Evolutionary conservation across 1,139 yeast genomes (phyloP), one percentile per base, ranked within the genome.

Genomic region (Pichia sp.): DNA sequence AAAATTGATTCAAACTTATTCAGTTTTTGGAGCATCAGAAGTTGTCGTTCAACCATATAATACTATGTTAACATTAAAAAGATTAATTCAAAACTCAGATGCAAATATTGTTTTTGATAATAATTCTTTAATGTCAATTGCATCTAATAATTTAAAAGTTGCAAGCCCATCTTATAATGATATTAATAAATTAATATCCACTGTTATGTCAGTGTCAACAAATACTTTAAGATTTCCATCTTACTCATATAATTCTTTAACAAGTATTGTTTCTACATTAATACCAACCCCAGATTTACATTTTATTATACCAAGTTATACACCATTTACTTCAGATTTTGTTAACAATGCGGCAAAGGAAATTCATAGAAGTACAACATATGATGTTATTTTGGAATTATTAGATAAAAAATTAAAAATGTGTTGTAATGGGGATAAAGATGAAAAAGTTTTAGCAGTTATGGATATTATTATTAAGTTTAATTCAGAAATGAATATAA

Each of bases 31-130:
- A 43, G 82, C 87, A 0, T 83, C 95, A 2, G 98, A 92, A 58
- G 97, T 92, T 30, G 98, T 94, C 25, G 97, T 92, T 2, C 97
- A 92, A 61, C 98, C 98, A 0, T 92, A 92, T 66, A 92, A 92
- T 62, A 82, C 95, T 0, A 72, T 94, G 26, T 66, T 92, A 45
- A 83, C 98, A 0, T 69, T 94, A 52, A 80, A 82, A 58, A 68
- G 97, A 54, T 71, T 92, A 49, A 85, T 87, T 4, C 92, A 87
- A 52, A 78, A 75, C 56, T 85, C 96, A 40, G 97, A 92, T 63
- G 83, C 89, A 2, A 83, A 89, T 27, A 73, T 89, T 36, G 94
- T 92, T 3, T 83, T 90, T 59, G 97, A 92, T 60, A 92, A 92
- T 62, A 89, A 86, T 50, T 92, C 97, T 0, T 66, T 92, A 48